A percentile compares a stretch with the other conserved stretches of the same genome.
These are phyloP conservation scores for Adansonia digitata DNA, from an alignment of 345 rosid genomes.

Conservation along the genomic window DNA sequence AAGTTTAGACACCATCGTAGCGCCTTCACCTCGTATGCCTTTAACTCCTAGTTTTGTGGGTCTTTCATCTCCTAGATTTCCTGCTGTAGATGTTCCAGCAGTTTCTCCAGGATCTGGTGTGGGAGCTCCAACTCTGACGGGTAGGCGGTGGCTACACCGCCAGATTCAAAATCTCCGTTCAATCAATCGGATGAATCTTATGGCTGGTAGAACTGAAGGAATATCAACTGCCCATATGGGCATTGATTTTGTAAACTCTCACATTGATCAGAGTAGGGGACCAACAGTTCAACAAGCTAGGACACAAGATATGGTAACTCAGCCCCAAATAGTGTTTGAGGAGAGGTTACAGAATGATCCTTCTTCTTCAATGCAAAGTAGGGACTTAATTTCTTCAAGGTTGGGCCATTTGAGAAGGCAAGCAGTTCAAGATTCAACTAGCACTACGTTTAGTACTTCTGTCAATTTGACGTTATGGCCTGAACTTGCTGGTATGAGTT, in stretches of 20 bases:
- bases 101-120: constrained; percentile 62
- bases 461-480: constrained; percentile 48
- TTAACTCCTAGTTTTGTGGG: constrained; percentile 41
- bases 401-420: constrained; percentile 43
- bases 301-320: constrained; percentile 30
- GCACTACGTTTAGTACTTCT: constrained; percentile 25
- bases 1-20: constrained; percentile 40
- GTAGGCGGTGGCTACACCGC: constrained; percentile 79
- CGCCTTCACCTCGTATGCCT: constrained; percentile 48
- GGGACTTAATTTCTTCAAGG: constrained; percentile 36
- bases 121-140: constrained; percentile 72
- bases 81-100: constrained; percentile 41
- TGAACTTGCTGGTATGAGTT: constrained; percentile 33
- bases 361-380: constrained; percentile 32
- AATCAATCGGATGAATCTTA: constrained; percentile 37
- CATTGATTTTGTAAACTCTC: constrained; percentile 35
- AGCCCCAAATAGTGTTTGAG: constrained; percentile 30
- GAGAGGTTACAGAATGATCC: constrained; percentile 39
- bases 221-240: constrained; percentile 35
- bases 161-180: constrained; percentile 71
- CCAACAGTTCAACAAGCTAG: constrained; percentile 33
- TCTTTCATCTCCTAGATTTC: constrained; percentile 65
- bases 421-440: constrained; percentile 28
- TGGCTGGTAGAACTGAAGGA: constrained; percentile 46
- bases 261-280: constrained; percentile 40